Evolutionary conservation across 768 basidiomycete species (phyloP).

Genomic region (Psilocybe subaeruginosa): DNA sequence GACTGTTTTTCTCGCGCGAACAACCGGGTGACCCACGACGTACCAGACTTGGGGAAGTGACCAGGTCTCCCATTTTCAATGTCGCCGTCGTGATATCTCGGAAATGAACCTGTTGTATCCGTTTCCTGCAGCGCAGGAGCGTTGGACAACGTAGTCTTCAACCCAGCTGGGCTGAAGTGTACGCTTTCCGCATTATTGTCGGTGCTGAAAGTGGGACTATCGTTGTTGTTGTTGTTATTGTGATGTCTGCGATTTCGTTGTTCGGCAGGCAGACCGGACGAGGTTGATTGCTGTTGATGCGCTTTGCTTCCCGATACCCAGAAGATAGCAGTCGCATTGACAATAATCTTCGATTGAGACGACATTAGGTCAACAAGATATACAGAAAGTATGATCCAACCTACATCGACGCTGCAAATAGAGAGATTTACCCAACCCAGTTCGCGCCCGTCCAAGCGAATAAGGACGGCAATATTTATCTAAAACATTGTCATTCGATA

Average conservation of each 20-base stretch:
- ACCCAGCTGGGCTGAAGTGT: conserved; percentile 1
- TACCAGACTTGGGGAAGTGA: conserved; percentile 7
- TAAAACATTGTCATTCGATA: conserved; percentile 5
- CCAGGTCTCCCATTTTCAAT: conserved; percentile 4
- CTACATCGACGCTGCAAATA: conserved; percentile 35
- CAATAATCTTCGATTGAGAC: conserved; percentile 36
- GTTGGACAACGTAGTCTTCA: conserved; percentile 7
- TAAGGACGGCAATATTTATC: conserved; percentile 49
- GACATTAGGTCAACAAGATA: not conserved
- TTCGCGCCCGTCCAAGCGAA: conserved; percentile 45
- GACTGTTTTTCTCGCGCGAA: conserved; percentile 8
- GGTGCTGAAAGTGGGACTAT: conserved; percentile 6
- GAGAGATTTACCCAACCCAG: conserved; percentile 52
- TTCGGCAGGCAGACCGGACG: conserved; percentile 10
- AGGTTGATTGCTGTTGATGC: conserved; percentile 3
- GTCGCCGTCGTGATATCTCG: conserved; percentile 13
- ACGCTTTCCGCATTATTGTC: conserved; percentile 4
- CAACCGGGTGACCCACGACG: conserved; percentile 19
- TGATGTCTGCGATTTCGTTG: conserved; percentile 6
- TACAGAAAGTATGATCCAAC: conserved; percentile 11
- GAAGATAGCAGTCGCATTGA: conserved; percentile 50
- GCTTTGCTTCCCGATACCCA: conserved; percentile 38
- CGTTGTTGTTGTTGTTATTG: not conserved
- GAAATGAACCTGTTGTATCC: conserved; percentile 8
- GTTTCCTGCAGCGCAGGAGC: not conserved